A percentile compares a stretch with the other conserved stretches of the same genome.
These are phyloP conservation scores for Hansenula lynferdii DNA, from an alignment of 1,139 yeast species.

Conservation along the genomic window DNA sequence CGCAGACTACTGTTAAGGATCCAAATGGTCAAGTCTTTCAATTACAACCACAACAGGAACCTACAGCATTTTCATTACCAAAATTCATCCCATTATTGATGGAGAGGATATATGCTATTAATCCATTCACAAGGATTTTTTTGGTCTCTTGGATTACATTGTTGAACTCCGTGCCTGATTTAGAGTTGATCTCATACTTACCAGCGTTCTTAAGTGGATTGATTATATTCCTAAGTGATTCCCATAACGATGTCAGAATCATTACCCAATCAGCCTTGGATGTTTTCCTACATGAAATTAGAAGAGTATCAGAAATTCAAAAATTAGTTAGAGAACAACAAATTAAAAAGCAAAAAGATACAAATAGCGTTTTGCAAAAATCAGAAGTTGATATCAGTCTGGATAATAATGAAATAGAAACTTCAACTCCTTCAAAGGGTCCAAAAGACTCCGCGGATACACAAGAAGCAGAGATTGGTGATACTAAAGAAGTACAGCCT, in stretches of 20 bases:
- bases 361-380: background rate
- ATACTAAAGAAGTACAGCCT: background rate
- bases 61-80: conserved; percentile 77
- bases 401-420: conserved; percentile 9
- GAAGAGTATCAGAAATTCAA: conserved; percentile 67
- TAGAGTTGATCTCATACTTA: conserved; percentile 79
- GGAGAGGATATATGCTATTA: conserved; percentile 88
- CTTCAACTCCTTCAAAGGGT: conserved; percentile 15
- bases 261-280: conserved; percentile 79
- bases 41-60: conserved; percentile 59
- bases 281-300: conserved; percentile 74
- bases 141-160: conserved; percentile 90
- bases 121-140: conserved; percentile 89
- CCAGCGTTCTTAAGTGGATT: conserved; percentile 90
- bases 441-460: background rate
- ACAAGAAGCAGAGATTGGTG: too few species aligned
- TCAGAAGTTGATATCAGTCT: background rate
- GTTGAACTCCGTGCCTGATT: conserved; percentile 86
- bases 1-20: conserved; percentile 42
- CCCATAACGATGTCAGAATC: conserved; percentile 83
- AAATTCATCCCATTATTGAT: conserved; percentile 86
- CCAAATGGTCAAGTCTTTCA: conserved; percentile 59
- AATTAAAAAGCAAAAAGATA: conserved; percentile 7
- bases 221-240: conserved; percentile 72
- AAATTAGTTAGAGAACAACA: conserved; percentile 21